Evolutionary conservation across 345 rosid genomes (phyloP), one percentile per base, ranked within the genome.

Genomic region (Pistacia vera): DNA sequence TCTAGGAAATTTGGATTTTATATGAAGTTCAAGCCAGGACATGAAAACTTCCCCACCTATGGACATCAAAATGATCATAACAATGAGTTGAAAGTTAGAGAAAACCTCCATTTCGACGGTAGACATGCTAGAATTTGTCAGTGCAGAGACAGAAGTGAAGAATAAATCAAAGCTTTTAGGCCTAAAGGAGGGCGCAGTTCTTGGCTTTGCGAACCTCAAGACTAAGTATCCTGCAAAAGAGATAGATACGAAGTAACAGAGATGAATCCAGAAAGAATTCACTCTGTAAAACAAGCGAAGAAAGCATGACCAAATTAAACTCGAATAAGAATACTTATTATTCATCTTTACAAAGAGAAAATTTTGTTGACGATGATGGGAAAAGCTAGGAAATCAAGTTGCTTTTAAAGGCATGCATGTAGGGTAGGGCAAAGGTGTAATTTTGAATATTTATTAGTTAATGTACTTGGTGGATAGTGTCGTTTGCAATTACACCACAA

Each of bases 101-200:
- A 91, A 91, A 66, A 83, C 90, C 81, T 93, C 98, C 95, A 93
- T 89, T 76, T 93, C 92, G 0, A 93, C 79, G 0, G 94, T 82
- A 48, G 97, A 88, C 97, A 93, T 87, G 83, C 94, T 90, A 3
- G 98, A 90, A 28, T 83, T 85, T 0, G 98, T 88, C 14, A 82
- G 10, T 0, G 92, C 91, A 4, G 97, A 93, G 17, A 88, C 88
- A 18, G 92, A 88, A 4, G 93, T 93, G 86, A 93, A 93, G 81
- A 87, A 90, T 35, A 84, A 14, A 46, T 92, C 95, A 6, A 89
- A 12, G 76, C 80, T 74, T 63, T 61, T 82, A 30, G 85, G 92
- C 51, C 14, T 57, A 16, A 68, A 84, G 14, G 78, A 71, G 36
- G 44, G 52, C 12, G 85, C 75, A 4, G 57, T 54, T 86, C 81